These are phyloP conservation scores for Agaricus blazei DNA, from an alignment of 768 basidiomycete species.

Conservation along the genomic window DNA sequence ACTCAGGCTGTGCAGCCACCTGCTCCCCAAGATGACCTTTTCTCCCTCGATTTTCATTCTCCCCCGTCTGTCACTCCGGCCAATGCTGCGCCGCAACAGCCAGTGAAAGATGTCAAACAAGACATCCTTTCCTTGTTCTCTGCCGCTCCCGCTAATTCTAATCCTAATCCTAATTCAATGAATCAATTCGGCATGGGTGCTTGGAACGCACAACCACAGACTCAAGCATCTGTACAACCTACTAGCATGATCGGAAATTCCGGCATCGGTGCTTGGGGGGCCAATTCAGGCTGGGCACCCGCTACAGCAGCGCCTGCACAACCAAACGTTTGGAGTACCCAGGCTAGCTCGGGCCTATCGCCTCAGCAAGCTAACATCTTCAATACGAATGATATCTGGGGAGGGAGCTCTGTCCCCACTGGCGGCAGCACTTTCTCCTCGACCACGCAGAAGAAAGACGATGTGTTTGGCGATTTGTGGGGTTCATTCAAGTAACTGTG, in stretches of 20 bases:
- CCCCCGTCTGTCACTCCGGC: slow-evolving; percentile 24
- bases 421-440: not conserved
- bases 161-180: slow-evolving; percentile 24
- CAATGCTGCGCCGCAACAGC: slow-evolving; percentile 25
- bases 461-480: slow-evolving; percentile 82
- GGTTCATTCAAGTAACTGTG: slow-evolving; percentile 65
- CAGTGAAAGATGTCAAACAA: slow-evolving; percentile 72
- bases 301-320: slow-evolving; percentile 26
- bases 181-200: slow-evolving; percentile 29
- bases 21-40: slow-evolving; percentile 58
- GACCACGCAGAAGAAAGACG: slow-evolving; percentile 53
- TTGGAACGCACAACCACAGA: slow-evolving; percentile 24
- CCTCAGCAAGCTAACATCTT: slow-evolving; percentile 33
- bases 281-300: slow-evolving; percentile 57
- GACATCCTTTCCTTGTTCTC: slow-evolving; percentile 85
- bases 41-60: slow-evolving; percentile 82
- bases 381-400: slow-evolving; percentile 61
- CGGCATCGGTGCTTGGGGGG: slow-evolving; percentile 62
- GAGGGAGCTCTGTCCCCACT: slow-evolving; percentile 19
- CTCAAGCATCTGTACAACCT: slow-evolving; percentile 21
- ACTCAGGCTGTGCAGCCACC: slow-evolving; percentile 17
- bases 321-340: slow-evolving; percentile 33
- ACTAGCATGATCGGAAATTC: slow-evolving; percentile 51
- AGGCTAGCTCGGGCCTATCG: slow-evolving; percentile 15
- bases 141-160: slow-evolving; percentile 29